Base-by-base conservation (phyloP, 2,329 filamentous ascomycete genomes). In the Fulvia fulva region DNA sequence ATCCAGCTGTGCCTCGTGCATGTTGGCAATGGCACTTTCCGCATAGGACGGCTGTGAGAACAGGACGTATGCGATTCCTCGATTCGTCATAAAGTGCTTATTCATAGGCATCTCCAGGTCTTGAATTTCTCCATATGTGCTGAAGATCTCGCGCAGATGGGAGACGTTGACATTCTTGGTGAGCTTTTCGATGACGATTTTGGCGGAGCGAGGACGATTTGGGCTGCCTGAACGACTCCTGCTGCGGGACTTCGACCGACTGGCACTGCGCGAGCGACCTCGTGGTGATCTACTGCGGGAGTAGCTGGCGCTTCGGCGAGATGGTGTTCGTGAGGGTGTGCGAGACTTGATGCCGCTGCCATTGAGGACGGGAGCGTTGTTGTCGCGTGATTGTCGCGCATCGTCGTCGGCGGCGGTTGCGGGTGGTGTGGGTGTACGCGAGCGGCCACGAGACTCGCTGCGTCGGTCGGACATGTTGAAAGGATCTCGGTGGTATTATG, bases 181-280 rank as follows among this genome's bases (percentile, higher is more conserved):
- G 70, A 99, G 81, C 63, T 95, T 92, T 75, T 99, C 94, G 49
- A 99, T 89, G 19, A 99, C 91, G 71, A 99, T 92, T 90, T 97
- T 72, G 49, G 69, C 67, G 57, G 61, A 66, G 41, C 62, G 65
- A 2, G 68, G 69, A 7, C 56, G 53, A 8, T 63, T 46, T 11
- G 59, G 58, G 14, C 62, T 59, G 21, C 59, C 57, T 19, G 60
- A 65, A 34, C 59, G 65, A 11, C 61, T 61, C 49, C 55, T 60
- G 19, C 56, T 58, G 25, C 43, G 52, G 14, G 60, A 57, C 56
- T 51, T 61, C 14, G 63, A 62, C 7, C 52, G 49, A 41, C 56
- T 59, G 19, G 51, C 58, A 55, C 58, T 61, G 51, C 61, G 64
- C n/a, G 37, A 41, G 5, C 28, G 61, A 56, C 46, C 60, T 57